These are phyloP conservation scores for Paxillus rubicundulus DNA, from an alignment of 768 basidiomycete genomes.

Conservation along the genomic window DNA sequence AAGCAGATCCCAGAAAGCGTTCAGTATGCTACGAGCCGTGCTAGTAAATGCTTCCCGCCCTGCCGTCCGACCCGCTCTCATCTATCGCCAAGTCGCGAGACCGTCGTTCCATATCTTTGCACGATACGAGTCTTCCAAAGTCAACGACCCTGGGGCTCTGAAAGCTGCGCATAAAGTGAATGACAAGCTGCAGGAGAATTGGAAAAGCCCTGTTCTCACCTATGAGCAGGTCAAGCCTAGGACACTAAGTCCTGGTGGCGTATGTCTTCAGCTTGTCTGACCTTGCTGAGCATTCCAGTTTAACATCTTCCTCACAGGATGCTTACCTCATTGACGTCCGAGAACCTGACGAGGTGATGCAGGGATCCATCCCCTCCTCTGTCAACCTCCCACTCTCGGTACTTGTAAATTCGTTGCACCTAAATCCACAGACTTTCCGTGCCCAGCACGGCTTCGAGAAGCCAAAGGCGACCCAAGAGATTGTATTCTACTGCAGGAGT, in stretches of 20 bases:
- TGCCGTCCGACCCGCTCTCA: slow-evolving; percentile 7
- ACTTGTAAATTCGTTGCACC: slow-evolving; percentile 64
- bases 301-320: slow-evolving; percentile 42
- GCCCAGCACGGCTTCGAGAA: slow-evolving; percentile 71
- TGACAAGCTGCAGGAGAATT: slow-evolving; percentile 57
- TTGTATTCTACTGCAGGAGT: slow-evolving; percentile 90
- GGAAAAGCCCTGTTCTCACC: slow-evolving; percentile 68
- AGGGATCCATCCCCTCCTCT: slow-evolving; percentile 89
- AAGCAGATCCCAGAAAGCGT: not conserved
- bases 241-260: slow-evolving; percentile 71
- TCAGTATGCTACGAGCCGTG: slow-evolving; percentile 24
- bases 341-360: slow-evolving; percentile 86
- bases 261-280: slow-evolving; percentile 24
- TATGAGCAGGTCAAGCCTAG: slow-evolving; percentile 83
- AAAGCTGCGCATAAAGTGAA: slow-evolving; percentile 32
- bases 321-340: slow-evolving; percentile 86
- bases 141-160: slow-evolving; percentile 21
- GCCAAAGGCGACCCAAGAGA: slow-evolving; percentile 64
- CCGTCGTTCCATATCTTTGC: slow-evolving; percentile 17
- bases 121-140: slow-evolving; percentile 37
- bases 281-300: slow-evolving; percentile 2
- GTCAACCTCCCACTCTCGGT: slow-evolving; percentile 85
- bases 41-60: slow-evolving; percentile 15
- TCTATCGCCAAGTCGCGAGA: slow-evolving; percentile 1
- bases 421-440: slow-evolving; percentile 54